A percentile compares a stretch with the other conserved stretches of the same genome.
phyloP scores from a whole-genome alignment of 1,139 yeast genomes.

The Saccharomycopsis hybrid region DNA sequence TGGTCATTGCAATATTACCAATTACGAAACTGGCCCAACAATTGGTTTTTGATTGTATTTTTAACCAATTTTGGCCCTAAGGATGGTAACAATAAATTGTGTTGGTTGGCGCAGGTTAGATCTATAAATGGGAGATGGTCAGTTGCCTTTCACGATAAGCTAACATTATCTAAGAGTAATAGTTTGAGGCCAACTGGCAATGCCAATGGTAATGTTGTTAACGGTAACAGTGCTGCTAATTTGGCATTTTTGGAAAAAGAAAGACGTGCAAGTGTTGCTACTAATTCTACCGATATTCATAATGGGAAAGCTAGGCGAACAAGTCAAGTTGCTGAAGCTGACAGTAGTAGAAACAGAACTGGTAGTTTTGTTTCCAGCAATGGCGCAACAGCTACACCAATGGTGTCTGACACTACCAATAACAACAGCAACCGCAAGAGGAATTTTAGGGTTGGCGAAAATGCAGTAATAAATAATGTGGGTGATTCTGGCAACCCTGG shows the following conservation, averaged over 20 bases:
- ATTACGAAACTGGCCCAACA: constrained; percentile 42
- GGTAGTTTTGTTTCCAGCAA: too few species aligned
- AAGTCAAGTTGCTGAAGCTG: too few species aligned
- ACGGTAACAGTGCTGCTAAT: too few species aligned
- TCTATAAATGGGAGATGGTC: constrained; percentile 43
- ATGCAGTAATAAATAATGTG: too few species aligned
- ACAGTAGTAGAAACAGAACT: too few species aligned
- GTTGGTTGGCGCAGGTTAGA: constrained; percentile 45
- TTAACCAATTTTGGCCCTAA: constrained; percentile 31
- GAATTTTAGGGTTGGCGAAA: too few species aligned
- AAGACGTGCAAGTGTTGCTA: too few species aligned
- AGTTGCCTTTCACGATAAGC: constrained; percentile 29
- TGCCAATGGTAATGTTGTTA: too few species aligned
- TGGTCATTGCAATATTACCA: constrained; percentile 32
- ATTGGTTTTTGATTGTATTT: constrained; percentile 40
- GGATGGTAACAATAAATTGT: constrained; percentile 25
- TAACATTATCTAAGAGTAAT: constrained; percentile 25
- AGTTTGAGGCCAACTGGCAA: too few species aligned
- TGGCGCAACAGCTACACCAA: neutral
- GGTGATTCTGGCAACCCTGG: neutral
- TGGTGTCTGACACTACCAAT: neutral
- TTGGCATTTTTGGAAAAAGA: too few species aligned
- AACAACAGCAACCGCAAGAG: neutral
- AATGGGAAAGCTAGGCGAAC: too few species aligned
- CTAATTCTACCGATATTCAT: too few species aligned